A percentile compares a stretch with the other conserved stretches of the same genome.
Evolutionary conservation across 805 yeast species (phyloP).

Genomic region (Saturnispora diversa): DNA sequence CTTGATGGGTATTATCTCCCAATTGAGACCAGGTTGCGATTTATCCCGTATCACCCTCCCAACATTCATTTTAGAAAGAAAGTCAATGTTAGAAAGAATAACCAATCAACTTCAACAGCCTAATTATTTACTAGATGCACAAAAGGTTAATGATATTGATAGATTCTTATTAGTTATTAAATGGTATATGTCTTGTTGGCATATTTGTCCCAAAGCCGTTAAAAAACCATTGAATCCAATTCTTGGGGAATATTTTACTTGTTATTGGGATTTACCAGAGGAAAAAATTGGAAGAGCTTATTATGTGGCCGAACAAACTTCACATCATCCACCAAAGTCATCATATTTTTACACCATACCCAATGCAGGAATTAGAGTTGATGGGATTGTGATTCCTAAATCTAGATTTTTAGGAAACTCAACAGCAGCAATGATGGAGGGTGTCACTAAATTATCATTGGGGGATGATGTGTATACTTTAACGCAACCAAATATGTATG

Average conservation of each 20-base stretch:
- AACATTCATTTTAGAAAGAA: conserved; percentile 88
- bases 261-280: conserved; percentile 84
- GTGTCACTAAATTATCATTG: conserved; percentile 64
- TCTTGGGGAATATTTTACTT: conserved; percentile 80
- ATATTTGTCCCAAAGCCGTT: conserved; percentile 96
- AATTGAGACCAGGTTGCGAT: conserved; percentile 88
- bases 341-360: conserved; percentile 88
- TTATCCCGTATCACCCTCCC: conserved; percentile 87
- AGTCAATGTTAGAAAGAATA: conserved; percentile 92
- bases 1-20: conserved; percentile 78
- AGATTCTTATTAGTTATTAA: conserved; percentile 69
- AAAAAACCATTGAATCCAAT: conserved; percentile 96
- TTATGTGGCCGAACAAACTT: conserved; percentile 88
- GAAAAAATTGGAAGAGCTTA: conserved; percentile 51
- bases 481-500: conserved; percentile 95
- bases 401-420: conserved; percentile 90
- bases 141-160: conserved; percentile 44
- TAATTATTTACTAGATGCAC: conserved; percentile 62
- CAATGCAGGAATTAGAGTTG: conserved; percentile 69
- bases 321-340: conserved; percentile 98
- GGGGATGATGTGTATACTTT: conserved; percentile 72
- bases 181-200: conserved; percentile 97
- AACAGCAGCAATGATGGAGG: conserved; percentile 97
- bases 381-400: conserved; percentile 81
- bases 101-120: conserved; percentile 85